phyloP scores from a whole-genome alignment of 2,329 filamentous ascomycete genomes.

The Geoglossum cookeanum region DNA sequence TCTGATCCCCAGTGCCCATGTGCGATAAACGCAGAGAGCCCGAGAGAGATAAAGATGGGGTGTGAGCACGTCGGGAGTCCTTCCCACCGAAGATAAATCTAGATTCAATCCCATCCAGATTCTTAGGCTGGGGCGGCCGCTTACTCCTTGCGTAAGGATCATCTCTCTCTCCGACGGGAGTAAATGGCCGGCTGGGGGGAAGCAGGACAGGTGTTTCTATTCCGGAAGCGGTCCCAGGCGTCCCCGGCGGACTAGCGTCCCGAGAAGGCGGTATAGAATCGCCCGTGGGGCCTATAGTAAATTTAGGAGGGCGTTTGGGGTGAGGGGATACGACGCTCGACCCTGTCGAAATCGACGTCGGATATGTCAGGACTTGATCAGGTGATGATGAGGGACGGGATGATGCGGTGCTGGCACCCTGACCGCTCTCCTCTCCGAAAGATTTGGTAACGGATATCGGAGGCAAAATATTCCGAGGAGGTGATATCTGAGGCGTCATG shows the following conservation, averaged over 20 bases:
- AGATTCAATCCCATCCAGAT: slow-evolving; percentile 50
- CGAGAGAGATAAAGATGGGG: slow-evolving; percentile 10
- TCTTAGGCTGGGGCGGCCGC: slow-evolving; percentile 48
- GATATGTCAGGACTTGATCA: slow-evolving; percentile 22
- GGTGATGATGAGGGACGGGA: slow-evolving; percentile 22
- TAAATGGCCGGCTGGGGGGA: slow-evolving; percentile 55
- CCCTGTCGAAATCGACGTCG: slow-evolving; percentile 25
- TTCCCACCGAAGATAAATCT: slow-evolving; percentile 69
- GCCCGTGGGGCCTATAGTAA: slow-evolving; percentile 35
- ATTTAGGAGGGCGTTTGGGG: slow-evolving; percentile 31
- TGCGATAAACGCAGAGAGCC: slow-evolving; percentile 20
- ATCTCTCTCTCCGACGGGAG: slow-evolving; percentile 59
- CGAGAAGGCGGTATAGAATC: slow-evolving; percentile 34
- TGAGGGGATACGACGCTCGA: slow-evolving; percentile 24
- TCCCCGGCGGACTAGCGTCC: slow-evolving; percentile 44
- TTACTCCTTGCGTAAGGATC: slow-evolving; percentile 77
- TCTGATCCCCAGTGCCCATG: slow-evolving; percentile 21
- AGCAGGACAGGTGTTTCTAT: slow-evolving; percentile 17
- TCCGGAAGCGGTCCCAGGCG: slow-evolving; percentile 19
- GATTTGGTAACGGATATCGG: slow-evolving; percentile 6
- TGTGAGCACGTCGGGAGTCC: slow-evolving; percentile 42
- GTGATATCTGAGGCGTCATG: slow-evolving; percentile 36
- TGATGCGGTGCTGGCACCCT: slow-evolving; percentile 19
- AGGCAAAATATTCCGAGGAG: slow-evolving; percentile 17
- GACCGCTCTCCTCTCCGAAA: slow-evolving; percentile 1